Base-by-base conservation (phyloP, 2,329 filamentous ascomycete genomes). In the Trichoderma simmonsii region DNA sequence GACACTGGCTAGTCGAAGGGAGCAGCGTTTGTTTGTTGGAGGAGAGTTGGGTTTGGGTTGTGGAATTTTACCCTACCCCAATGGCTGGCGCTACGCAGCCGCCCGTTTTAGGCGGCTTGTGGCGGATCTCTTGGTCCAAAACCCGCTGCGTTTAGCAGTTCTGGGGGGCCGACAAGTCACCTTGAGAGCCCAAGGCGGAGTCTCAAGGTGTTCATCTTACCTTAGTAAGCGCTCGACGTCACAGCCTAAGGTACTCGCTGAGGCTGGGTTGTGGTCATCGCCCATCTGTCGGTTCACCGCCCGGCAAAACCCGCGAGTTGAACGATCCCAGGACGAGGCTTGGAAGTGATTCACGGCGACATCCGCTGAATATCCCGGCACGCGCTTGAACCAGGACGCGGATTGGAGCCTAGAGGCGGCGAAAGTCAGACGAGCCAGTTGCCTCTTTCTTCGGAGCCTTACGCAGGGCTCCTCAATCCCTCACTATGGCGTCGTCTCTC, bases 401-500 rank as follows among this genome's bases (percentile, higher is more conserved):
- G 6, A 70, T 54, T 62, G 67, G 30, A 28, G 57, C 30, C 39
- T 21, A 54, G 39, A 51, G 30, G 54, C 32, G 12, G 54, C 21
- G 7, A 34, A 18, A 32, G 14, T 14, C 12, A 12, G 56, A 9
- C 8, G n/a, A 61, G 12, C 28, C 15, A 34, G 8, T n/a, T 15
- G 15, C 54, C 7, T n/a, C 48, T 36, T 60, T 65, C 59, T 61
- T 39, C 32, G 51, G 32, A 36, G 54, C 57, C 56, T 61, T 21
- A 43, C 39, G 66, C 36, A 61, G 36, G 21, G 57, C 67, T 26
- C n/a, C 28, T 21, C 51, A 32, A 21, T 48, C 39, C 7, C 67
- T 67, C 69, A 77, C 65, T 72, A 92, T 92, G 39, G 82, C 83
- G 32, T 86, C 87, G 21, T 86, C 87, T n/a, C 81, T 89, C 21